These are phyloP conservation scores for Cytospora chrysosperma DNA, from an alignment of 2,329 filamentous ascomycete species.

Conservation along the genomic window DNA sequence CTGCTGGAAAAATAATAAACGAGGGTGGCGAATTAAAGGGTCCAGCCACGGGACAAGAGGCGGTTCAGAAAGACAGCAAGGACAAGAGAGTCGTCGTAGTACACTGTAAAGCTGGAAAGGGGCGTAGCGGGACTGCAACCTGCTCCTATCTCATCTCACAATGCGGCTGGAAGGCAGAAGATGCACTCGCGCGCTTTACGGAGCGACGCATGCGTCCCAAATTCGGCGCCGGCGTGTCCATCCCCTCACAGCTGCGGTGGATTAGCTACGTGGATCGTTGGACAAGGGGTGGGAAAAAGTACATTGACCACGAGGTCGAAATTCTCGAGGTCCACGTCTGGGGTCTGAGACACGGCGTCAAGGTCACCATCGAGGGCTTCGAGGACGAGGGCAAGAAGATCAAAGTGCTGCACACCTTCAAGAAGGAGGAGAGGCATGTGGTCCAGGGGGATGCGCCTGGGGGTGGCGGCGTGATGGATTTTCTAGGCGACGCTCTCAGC, in stretches of 20 bases:
- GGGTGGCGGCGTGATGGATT: slow-evolving; percentile 48
- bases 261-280: slow-evolving; percentile 86
- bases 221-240: slow-evolving; percentile 87
- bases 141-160: slow-evolving; percentile 91
- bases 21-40: slow-evolving; percentile 12
- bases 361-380: slow-evolving; percentile 81
- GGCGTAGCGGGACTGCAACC: slow-evolving; percentile 81
- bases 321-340: slow-evolving; percentile 87
- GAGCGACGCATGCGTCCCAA: slow-evolving; percentile 83
- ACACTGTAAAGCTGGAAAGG: slow-evolving; percentile 97
- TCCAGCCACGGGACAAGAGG: not conserved
- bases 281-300: slow-evolving; percentile 72
- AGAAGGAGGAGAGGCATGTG: slow-evolving; percentile 66
- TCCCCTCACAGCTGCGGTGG: slow-evolving; percentile 88
- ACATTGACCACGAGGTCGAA: slow-evolving; percentile 80
- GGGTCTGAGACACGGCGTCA: slow-evolving; percentile 85
- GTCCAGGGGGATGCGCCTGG: slow-evolving; percentile 58
- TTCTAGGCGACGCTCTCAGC: slow-evolving; percentile 46
- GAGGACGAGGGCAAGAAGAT: slow-evolving; percentile 88
- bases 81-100: slow-evolving; percentile 73
- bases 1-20: slow-evolving; percentile 24
- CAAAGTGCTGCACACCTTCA: slow-evolving; percentile 78
- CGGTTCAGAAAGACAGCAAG: slow-evolving; percentile 24
- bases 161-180: slow-evolving; percentile 59
- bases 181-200: slow-evolving; percentile 62